Base-by-base conservation (phyloP, 1,284 basidiomycete species). In the Puccinia sorghi region DNA sequence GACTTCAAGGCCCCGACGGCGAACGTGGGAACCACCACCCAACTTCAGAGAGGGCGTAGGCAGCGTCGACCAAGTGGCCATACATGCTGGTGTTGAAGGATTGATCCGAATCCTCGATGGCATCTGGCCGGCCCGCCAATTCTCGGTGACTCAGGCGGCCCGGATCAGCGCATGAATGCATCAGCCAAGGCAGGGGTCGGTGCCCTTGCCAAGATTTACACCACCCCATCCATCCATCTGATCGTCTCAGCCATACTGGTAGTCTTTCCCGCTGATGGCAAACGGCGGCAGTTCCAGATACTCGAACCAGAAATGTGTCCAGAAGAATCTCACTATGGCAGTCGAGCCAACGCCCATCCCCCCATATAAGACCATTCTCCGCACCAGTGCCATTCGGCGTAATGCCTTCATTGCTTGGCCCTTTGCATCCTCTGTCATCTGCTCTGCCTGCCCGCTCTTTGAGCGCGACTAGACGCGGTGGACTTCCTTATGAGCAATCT, bases 391-490 rank as follows among this genome's bases (percentile, higher is more conserved):
- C 15, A 79, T 72, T 13, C 56, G 59, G 12, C 69, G 50, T 8
- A 79, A 66, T n/a, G 77, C 77, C 7, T 52, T 46, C 27, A 61
- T 52, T 1, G 77, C 77, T 32, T 79, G 66, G 3, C 57, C 57
- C 39, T 78, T 78, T 2, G 76, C 46, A 64, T 78, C 67, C 12
- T 54, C 37, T 3, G 66, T 20, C 56, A 71, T 48, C 46, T 41
- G 67, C 46, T 70, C 41, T 11, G 54, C 43, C 39, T 39, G 48
- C 50, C 57, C 67, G 13, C 57, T 71, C 22, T 52, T 63, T n/a
- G 94, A 83, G 90, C 92, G 70, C 88, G 93, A 92, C 92, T 95
- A 20, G 94, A 97, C 83, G 94, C 94, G 6, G 93, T 98, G 0
- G 88, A 96, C 82, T 93, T 94, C 83, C 87, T 98, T 59, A 89